Percentiles rank a stretch among this genome's conserved stretches.
Conservation (phyloP, 768 basidiomycete genomes). For the Suillus subalutaceus region DNA sequence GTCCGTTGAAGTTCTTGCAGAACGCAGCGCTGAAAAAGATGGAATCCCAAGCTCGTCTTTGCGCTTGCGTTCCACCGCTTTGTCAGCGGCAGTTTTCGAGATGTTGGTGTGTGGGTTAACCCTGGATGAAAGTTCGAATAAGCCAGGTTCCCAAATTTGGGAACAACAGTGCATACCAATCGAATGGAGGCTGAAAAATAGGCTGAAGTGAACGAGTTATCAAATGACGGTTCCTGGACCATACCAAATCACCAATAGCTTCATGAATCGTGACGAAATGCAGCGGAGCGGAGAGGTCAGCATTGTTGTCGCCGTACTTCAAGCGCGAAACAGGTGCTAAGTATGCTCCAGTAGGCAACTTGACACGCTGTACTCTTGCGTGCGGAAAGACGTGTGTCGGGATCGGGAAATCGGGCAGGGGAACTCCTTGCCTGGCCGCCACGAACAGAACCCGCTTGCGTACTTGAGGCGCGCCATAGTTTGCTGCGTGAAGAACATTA, state of each 20-base stretch:
- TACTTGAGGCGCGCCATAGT: constrained; percentile 74
- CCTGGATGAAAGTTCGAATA: constrained; percentile 39
- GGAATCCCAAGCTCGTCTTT: constrained; percentile 42
- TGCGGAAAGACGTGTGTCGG: constrained; percentile 58
- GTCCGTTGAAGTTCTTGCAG: constrained; percentile 11
- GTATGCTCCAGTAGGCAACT: constrained; percentile 47
- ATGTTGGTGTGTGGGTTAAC: constrained; percentile 54
- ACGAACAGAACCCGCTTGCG: constrained; percentile 70
- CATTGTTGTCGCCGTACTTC: constrained; percentile 33
- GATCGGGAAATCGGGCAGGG: constrained; percentile 63
- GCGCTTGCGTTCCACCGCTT: constrained; percentile 38
- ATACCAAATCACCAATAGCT: constrained; percentile 70
- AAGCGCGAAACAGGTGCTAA: constrained; percentile 49
- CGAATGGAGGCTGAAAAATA: constrained; percentile 57
- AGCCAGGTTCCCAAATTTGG: neutral
- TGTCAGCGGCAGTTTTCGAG: constrained; percentile 37
- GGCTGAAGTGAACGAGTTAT: constrained; percentile 10
- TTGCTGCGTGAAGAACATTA: constrained; percentile 67
- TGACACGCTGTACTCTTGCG: constrained; percentile 33
- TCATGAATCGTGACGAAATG: constrained; percentile 60
- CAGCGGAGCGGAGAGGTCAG: constrained; percentile 60
- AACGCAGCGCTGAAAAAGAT: constrained; percentile 43
- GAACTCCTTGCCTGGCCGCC: constrained; percentile 59
- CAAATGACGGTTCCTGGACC: constrained; percentile 26
- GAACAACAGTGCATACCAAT: constrained; percentile 51